A percentile compares a stretch with the other conserved stretches of the same genome.
These are phyloP conservation scores for Euphorbia schlechtendalii DNA, from an alignment of 441 rosid genomes.

Conservation along the genomic window DNA sequence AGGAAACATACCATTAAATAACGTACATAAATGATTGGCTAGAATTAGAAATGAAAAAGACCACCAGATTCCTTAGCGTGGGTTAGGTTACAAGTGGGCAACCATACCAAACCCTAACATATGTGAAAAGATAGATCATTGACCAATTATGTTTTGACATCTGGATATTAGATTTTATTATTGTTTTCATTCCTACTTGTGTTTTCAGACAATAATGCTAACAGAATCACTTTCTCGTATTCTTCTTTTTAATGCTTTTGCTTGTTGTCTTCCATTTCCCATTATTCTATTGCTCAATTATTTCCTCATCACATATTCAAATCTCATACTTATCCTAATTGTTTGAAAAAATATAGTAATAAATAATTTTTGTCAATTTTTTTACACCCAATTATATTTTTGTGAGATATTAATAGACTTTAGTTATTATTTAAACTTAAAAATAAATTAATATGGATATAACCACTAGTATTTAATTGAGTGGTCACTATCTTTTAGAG, in stretches of 20 bases:
- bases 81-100: conserved; percentile 11
- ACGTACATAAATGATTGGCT: neutral
- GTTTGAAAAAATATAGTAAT: neutral
- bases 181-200: too few relatives aligned
- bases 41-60: neutral
- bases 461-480: too few relatives aligned
- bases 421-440: too few relatives aligned
- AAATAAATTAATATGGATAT: too few relatives aligned
- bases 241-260: neutral
- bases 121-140: conserved; percentile 6
- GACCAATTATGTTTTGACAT: conserved; percentile 7
- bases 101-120: conserved; percentile 3
- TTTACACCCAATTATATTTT: too few relatives aligned
- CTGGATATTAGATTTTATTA: neutral
- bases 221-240: neutral
- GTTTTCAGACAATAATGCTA: too few relatives aligned
- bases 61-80: too few relatives aligned
- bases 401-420: too few relatives aligned
- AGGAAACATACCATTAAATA: neutral
- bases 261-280: conserved; percentile 17
- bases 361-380: neutral
- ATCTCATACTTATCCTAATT: neutral
- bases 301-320: neutral
- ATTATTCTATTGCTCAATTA: neutral
- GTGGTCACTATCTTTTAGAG: too few relatives aligned